Conservation (phyloP, 1,284 basidiomycete genomes). For the Ceratobasidium theobromae region DNA sequence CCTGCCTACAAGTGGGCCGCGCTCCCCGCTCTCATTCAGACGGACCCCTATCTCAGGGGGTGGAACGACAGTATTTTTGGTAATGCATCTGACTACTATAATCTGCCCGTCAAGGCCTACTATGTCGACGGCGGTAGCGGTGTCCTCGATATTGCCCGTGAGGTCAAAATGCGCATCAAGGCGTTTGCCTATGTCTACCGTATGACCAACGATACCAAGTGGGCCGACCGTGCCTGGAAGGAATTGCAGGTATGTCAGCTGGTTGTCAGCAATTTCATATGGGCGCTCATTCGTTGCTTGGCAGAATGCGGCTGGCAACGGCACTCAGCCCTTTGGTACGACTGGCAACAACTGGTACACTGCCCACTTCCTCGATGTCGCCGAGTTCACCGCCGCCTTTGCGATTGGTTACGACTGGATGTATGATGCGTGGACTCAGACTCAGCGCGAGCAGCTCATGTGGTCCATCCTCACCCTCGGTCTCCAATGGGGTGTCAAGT, state of each 20-base stretch:
- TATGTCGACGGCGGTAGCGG: conserved; percentile 81
- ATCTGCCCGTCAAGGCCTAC: conserved; percentile 67
- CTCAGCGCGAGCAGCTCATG: conserved; percentile 72
- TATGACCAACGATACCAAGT: conserved; percentile 86
- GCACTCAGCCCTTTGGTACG: conserved; percentile 63
- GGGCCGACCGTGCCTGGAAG: conserved; percentile 80
- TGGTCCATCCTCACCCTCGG: conserved; percentile 79
- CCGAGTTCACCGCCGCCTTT: conserved; percentile 84
- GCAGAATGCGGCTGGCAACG: conserved; percentile 70
- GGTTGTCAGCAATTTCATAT: conserved; percentile 36
- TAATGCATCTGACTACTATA: conserved; percentile 78
- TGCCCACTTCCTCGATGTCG: conserved; percentile 90
- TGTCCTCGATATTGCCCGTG: conserved; percentile 89
- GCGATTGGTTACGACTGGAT: conserved; percentile 97
- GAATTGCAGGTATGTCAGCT: conserved; percentile 70
- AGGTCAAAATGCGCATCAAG: conserved; percentile 89
- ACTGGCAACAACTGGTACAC: conserved; percentile 74
- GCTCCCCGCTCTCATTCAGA: conserved; percentile 75
- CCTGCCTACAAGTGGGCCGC: conserved; percentile 90
- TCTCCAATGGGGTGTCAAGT: conserved; percentile 61
- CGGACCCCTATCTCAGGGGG: conserved; percentile 79
- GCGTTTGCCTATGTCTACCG: conserved; percentile 90
- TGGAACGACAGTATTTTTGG: conserved; percentile 94
- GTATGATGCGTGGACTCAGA: conserved; percentile 78
- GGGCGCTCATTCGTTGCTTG: background rate